These are phyloP conservation scores for Megacollybia marginata DNA, from an alignment of 768 basidiomycete species.

Conservation along the genomic window DNA sequence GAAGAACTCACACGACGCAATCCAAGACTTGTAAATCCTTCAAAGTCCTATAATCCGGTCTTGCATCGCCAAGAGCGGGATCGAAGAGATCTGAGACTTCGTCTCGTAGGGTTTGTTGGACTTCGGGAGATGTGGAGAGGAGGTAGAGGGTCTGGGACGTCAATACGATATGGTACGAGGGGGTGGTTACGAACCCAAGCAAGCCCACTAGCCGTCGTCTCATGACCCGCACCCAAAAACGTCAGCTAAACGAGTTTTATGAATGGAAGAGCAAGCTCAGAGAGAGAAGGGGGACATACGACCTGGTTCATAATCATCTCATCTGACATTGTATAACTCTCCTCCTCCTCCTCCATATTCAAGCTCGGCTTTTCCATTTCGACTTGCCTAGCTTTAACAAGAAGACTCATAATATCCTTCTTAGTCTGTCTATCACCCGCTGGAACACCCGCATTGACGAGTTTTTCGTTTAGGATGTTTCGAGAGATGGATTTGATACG, in stretches of 20 bases:
- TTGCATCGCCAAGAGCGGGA: conserved; percentile 5
- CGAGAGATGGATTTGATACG: conserved; percentile 32
- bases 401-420: conserved; percentile 45
- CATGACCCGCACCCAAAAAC: conserved; percentile 19
- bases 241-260: too few relatives aligned
- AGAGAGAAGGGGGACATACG: conserved; percentile 15
- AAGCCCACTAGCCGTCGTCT: conserved; percentile 31
- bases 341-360: conserved; percentile 17
- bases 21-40: conserved; percentile 33
- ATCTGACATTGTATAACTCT: conserved; percentile 36
- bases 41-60: conserved; percentile 30
- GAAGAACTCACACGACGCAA: conserved; percentile 27
- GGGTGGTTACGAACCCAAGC: conserved; percentile 26
- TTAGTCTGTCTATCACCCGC: conserved; percentile 31
- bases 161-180: conserved; percentile 1
- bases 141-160: conserved; percentile 38
- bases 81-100: conserved; percentile 36
- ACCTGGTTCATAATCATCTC: conserved; percentile 46
- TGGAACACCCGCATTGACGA: conserved; percentile 24
- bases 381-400: conserved; percentile 35
- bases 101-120: conserved; percentile 43
- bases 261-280: too few relatives aligned
- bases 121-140: conserved; percentile 40
- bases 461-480: conserved; percentile 33
- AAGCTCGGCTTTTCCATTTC: conserved; percentile 24